Evolutionary conservation across 805 yeast genomes (phyloP).

Genomic region (Torulaspora franciscae): DNA sequence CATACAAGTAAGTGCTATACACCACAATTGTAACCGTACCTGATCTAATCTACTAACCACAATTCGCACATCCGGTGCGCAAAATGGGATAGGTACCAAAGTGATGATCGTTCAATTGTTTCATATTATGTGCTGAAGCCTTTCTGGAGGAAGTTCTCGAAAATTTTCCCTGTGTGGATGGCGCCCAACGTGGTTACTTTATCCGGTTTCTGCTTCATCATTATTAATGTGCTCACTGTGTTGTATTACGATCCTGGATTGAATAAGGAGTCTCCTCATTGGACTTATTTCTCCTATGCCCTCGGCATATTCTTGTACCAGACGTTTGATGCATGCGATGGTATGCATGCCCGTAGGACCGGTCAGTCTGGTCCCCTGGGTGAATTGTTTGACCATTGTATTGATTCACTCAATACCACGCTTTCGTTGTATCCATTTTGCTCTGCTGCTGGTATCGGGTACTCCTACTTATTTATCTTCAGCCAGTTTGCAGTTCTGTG

Average conservation of each 20-base stretch:
- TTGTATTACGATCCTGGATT: constrained; percentile 70
- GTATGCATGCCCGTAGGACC: constrained; percentile 89
- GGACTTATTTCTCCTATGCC: constrained; percentile 76
- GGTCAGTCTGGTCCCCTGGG: constrained; percentile 95
- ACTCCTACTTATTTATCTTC: constrained; percentile 52
- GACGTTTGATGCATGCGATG: constrained; percentile 95
- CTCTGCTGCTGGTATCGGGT: constrained; percentile 74
- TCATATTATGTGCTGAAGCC: constrained; percentile 74
- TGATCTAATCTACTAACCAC: constrained; percentile 1
- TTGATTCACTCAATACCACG: constrained; percentile 71
- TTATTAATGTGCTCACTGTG: constrained; percentile 58
- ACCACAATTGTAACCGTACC: not conserved
- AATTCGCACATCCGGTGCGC: not conserved
- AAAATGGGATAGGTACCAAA: constrained; percentile 46
- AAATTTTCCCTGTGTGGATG: constrained; percentile 75
- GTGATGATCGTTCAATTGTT: constrained; percentile 75
- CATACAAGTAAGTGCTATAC: constrained; percentile 41
- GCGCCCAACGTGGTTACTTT: constrained; percentile 92
- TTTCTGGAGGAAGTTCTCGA: constrained; percentile 72
- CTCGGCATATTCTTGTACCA: constrained; percentile 84
- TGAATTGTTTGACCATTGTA: constrained; percentile 88
- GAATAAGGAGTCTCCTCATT: constrained; percentile 54
- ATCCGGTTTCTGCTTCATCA: constrained; percentile 67
- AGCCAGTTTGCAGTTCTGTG: constrained; percentile 70
- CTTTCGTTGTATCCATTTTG: constrained; percentile 69